These are phyloP conservation scores for Platismatia glauca DNA, from an alignment of 495 filamentous ascomycete genomes.

Conservation along the genomic window DNA sequence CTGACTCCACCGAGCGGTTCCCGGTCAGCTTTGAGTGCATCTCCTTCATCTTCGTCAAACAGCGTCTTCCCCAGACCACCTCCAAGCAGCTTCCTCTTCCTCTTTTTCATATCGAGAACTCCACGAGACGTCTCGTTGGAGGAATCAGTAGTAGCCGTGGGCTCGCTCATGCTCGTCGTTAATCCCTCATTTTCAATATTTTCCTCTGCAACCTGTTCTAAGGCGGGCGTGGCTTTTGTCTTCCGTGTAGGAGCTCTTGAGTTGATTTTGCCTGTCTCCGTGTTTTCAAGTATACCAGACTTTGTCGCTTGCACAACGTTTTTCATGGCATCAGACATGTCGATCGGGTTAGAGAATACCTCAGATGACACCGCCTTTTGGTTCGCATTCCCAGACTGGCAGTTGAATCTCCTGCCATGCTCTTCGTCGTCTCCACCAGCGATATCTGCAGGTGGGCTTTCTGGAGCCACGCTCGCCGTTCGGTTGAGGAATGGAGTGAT, in stretches of 20 bases:
- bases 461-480: constrained; percentile 47
- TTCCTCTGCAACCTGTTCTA: constrained; percentile 47
- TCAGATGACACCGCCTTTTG: constrained; percentile 15
- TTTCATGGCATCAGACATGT: not conserved
- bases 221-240: constrained; percentile 22
- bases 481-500: constrained; percentile 89
- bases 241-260: constrained; percentile 24
- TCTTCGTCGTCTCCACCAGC: not conserved
- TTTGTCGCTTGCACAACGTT: not conserved
- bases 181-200: constrained; percentile 23
- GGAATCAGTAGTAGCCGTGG: constrained; percentile 4
- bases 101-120: constrained; percentile 32
- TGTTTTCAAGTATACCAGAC: constrained; percentile 18
- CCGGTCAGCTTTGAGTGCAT: constrained; percentile 31
- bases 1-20: constrained; percentile 26
- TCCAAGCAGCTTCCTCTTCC: constrained; percentile 66
- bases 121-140: constrained; percentile 1
- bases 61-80: constrained; percentile 52
- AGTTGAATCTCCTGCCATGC: not conserved
- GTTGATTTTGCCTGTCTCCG: constrained; percentile 25
- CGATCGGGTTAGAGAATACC: not conserved
- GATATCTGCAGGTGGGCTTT: constrained; percentile 32
- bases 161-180: constrained; percentile 1
- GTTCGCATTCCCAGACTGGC: not conserved
- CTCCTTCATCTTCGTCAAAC: constrained; percentile 69